A percentile compares a stretch with the other conserved stretches of the same genome.
Conservation (phyloP, 2,329 filamentous ascomycete species). For the Exophiala sideris region DNA sequence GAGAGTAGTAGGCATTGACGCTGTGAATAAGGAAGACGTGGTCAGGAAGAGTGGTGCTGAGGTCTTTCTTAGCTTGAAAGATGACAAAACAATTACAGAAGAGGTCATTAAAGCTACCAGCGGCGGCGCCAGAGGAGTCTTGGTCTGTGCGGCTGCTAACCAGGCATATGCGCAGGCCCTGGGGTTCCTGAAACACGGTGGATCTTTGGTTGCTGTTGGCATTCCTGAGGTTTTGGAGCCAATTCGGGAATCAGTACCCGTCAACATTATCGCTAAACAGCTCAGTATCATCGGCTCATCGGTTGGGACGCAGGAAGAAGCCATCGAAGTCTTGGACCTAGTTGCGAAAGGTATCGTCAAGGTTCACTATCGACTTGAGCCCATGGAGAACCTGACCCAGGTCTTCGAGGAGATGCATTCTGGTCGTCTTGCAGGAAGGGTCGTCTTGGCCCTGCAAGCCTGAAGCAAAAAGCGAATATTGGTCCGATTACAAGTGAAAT, state of each 20-base stretch:
- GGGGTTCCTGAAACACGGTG: slow-evolving; percentile 48
- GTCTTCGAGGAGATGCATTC: slow-evolving; percentile 46
- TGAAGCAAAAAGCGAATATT: background rate
- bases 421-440: slow-evolving; percentile 45
- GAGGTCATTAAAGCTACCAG: slow-evolving; percentile 57
- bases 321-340: slow-evolving; percentile 48
- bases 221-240: slow-evolving; percentile 47
- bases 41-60: slow-evolving; percentile 60
- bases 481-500: too few species aligned
- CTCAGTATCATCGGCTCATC: slow-evolving; percentile 49
- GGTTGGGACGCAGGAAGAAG: slow-evolving; percentile 51
- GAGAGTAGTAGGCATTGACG: slow-evolving; percentile 64
- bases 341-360: slow-evolving; percentile 48
- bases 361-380: slow-evolving; percentile 42
- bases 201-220: slow-evolving; percentile 52
- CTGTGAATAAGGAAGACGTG: slow-evolving; percentile 58
- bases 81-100: slow-evolving; percentile 45
- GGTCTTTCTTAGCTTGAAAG: slow-evolving; percentile 61
- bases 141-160: slow-evolving; percentile 56
- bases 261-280: slow-evolving; percentile 40
- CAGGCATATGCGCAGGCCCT: slow-evolving; percentile 50
- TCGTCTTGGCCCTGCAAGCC: slow-evolving; percentile 43
- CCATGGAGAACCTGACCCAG: slow-evolving; percentile 46
- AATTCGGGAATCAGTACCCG: slow-evolving; percentile 46
- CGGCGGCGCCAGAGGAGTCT: slow-evolving; percentile 58